A percentile compares a stretch with the other conserved stretches of the same genome.
phyloP scores from a whole-genome alignment of 1,284 basidiomycete species.

The Naganishia sp. region DNA sequence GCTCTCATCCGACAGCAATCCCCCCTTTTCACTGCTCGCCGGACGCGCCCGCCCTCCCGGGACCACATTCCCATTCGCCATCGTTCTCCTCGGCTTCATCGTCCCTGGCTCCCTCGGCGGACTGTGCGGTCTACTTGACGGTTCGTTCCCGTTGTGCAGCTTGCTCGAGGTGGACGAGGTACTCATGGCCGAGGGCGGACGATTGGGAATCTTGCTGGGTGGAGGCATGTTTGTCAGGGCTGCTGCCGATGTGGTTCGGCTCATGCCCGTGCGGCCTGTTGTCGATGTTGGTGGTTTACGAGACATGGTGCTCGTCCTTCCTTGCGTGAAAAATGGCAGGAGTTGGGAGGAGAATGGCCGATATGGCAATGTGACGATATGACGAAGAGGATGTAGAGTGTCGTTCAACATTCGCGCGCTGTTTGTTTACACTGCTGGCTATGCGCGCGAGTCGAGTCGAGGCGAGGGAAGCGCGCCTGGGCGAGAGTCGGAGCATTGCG shows the following conservation, averaged over 20 bases:
- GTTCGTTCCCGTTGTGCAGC: conserved; percentile 4
- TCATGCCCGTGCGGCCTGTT: conserved; percentile 18
- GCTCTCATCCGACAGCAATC: conserved; percentile 30
- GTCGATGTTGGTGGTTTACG: conserved; percentile 30
- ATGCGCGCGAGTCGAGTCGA: background rate
- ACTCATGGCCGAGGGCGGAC: conserved; percentile 29
- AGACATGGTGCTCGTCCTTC: conserved; percentile 15
- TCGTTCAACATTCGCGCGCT: conserved; percentile 18
- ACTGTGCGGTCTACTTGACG: conserved; percentile 25
- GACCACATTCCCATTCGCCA: conserved; percentile 7
- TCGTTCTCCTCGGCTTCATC: conserved; percentile 18
- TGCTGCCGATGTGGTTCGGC: conserved; percentile 19
- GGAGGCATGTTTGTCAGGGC: conserved; percentile 29
- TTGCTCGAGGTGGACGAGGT: conserved; percentile 19
- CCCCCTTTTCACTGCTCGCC: background rate
- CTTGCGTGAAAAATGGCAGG: background rate
- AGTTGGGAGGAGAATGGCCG: background rate
- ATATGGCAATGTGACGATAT: conserved; percentile 5
- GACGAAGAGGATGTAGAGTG: background rate
- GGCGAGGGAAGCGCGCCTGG: background rate
- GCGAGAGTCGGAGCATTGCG: background rate
- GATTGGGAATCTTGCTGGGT: conserved; percentile 28
- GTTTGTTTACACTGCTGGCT: conserved; percentile 24
- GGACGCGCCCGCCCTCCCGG: conserved; percentile 1
- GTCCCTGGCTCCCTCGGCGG: conserved; percentile 12